Base-by-base conservation (phyloP, 129 eudicot genomes). In the Artemisia tridentata region DNA sequence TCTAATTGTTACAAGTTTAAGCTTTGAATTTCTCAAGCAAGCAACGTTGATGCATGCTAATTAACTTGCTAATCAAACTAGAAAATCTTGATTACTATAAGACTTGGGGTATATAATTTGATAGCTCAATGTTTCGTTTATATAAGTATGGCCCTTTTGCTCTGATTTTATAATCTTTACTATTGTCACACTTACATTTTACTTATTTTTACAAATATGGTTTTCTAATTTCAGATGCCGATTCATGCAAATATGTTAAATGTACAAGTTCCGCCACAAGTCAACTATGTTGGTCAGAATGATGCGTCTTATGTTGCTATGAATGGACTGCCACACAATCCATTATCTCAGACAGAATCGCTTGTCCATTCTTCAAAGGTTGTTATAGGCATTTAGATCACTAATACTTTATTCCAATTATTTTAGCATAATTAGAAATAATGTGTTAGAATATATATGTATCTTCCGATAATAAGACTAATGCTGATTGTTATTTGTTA, bases 331-430 rank as follows among this genome's bases (percentile, higher is more conserved):
- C 80, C 72, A 75, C 80, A 78, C 25, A 71, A 71, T 53, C 63
- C 75, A 57, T 51, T 58, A 38, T 55, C 71, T 63, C 85, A 86
- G 77, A 85, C 72, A 65, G 87, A 84, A 68, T 76, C 80, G 19
- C 68, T 80, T 54, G 71, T 80, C 29, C 46, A 43, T 56, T 72
- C 69, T 53, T 82, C 92, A 27, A 82, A 86, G 96, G 96, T 86
- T 69, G 89, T 80, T n/a, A 23, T 56, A 12, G 57, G 29, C 46
- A 59, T 78, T 47, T 50, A 18, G 18, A 57, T 56, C 55, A 55
- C 18, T 27, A 57, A 27, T 25, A 46, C 41, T 43, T 1, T 10
- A 14, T 58, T 54, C 58, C 55, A 61, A 19, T 17, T 61, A 23
- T 60, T 34, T 47, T 50, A 69, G 41, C 29, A 6, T 38, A 38